Evolutionary conservation across 306 rosid genomes (phyloP), one percentile per base, ranked within the genome.

Genomic region (Malus fusca): DNA sequence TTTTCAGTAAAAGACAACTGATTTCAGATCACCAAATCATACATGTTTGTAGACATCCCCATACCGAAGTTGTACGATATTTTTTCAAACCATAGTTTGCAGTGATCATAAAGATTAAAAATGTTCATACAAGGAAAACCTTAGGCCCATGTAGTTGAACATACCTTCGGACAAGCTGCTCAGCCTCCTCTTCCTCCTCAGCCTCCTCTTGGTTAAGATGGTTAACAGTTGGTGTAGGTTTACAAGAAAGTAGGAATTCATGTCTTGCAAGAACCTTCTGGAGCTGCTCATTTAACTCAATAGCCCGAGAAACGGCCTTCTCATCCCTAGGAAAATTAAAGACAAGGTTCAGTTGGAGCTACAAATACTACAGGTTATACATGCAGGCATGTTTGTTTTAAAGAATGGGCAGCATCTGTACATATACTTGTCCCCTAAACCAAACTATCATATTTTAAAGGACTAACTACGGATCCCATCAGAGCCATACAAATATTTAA

Each of bases 161-260:
- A 40, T 71, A 94, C 98, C 98, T 90, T 69, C 96, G 88, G 73
- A 87, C 87, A 75, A 91, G 91, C 81, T 94, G 98, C 75, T 94
- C 98, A 4, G 90, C 87, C 81, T 88, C 98, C 80, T 94, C 98
- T 75, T 94, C 97, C 62, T 88, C 96, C 78, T 89, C 98, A 1
- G 75, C 81, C 82, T 88, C 89, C 58, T 90, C 96, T 9, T 72
- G 75, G 55, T 78, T 73, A 35, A 82, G 75, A 62, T 80, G 80
- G 77, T 85, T 77, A 23, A 77, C 83, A 19, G 88, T 79, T 65
- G 80, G 79, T 63, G 82, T 77, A 76, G 88, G 81, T 77, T 82
- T 86, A 63, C 88, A 91, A 23, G 94, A 85, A 78, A 94, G 83
- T 58, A 94, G 95, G 80, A 85, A 86, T 77, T 94, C 96, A 18